Base-by-base conservation (phyloP, 2,329 filamentous ascomycete genomes). In the Nemania bipapillata region DNA sequence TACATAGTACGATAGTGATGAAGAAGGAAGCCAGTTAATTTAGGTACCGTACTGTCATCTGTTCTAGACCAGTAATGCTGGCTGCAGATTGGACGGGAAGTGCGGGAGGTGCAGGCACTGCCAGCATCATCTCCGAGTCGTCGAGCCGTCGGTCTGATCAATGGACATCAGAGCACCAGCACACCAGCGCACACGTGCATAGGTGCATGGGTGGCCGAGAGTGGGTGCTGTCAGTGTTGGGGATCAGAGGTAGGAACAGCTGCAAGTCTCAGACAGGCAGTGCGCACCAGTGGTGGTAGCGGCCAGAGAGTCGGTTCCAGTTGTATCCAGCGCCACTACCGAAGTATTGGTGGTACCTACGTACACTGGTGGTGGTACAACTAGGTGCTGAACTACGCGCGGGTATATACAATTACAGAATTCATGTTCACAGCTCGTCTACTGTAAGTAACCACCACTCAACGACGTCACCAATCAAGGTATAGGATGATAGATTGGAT, bases 171-270 rank as follows among this genome's bases (percentile, higher is more conserved):
- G 59, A 58, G 45, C 40, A 20, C n/a, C n/a, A n/a, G n/a, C n/a
- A n/a, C n/a, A 49, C 68, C 67, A 67, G 52, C 65, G 47, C 65
- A 70, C 61, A 62, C 56, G 20, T 68, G 64, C 68, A 63, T 61
- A n/a, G n/a, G n/a, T n/a, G n/a, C n/a, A n/a, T n/a, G n/a, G n/a
- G 61, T 30, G 56, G 59, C 60, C 52, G 60, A 63, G 65, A 22
- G 50, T 49, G 20, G 53, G 28, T 40, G 28, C 37, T 22, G 22
- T 40, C 24, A 26, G 24, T 52, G n/a, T 17, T 56, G 53, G 24
- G 32, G 32, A 12, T 28, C 6, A 20, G n/a, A 57, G n/a, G 52
- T 67, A 62, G 61, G 66, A 53, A 56, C 64, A 37, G n/a, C 65
- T 64, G 64, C 56, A 61, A 58, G 64, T 64, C 64, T 61, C 6